Evolutionary conservation across 768 basidiomycete species (phyloP), one percentile per base, ranked within the genome.

Genomic region (Lepiota brunneoincarnata): DNA sequence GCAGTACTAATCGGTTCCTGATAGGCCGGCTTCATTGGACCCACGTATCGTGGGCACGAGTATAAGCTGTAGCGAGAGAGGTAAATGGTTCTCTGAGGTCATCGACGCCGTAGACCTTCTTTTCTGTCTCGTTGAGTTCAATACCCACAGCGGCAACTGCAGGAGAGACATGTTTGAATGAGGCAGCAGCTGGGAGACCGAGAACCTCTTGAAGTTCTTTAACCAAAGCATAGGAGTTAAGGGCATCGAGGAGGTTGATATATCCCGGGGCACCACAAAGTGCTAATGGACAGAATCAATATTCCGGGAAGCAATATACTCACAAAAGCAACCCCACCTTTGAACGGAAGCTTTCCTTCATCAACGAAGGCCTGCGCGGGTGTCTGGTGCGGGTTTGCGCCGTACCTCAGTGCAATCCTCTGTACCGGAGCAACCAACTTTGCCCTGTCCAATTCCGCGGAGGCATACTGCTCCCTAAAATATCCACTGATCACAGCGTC

Each of bases 91-190:
- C 65, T 93, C n/a, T 95, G 55, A 98, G 76, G 63, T 98, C 97
- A 35, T 98, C 94, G 0, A 97, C 95, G 2, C 93, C 96, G 59
- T 98, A 98, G 0, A 98, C 95, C 62, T 90, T 86, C 65, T 94
- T 92, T 72, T 98, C 95, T 0, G 77, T 80, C 24, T 90, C 87
- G 60, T 85, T 79, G 40, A 99, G 79, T 64, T 82, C 82, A 52
- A 97, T 68, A 20, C 94, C 96, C 11, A 98, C 91, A 23, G 95
- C 97, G 6, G 91, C 94, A 47, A 97, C 97, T 1, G 97, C 97
- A 9, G 97, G 97, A 15, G 96, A 98, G 56, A 99, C 97, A 65
- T 99, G 97, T 75, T 99, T 99, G 86, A 99, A 99, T 0, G 96
- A 98, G 0, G 97, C 96, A 11, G 97, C 97, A 12, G 97, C 97